Percentiles rank a stretch among this genome's conserved stretches.
Evolutionary conservation across 805 yeast species (phyloP).

Genomic region (Sugiyamaella boreocaroliniensis): DNA sequence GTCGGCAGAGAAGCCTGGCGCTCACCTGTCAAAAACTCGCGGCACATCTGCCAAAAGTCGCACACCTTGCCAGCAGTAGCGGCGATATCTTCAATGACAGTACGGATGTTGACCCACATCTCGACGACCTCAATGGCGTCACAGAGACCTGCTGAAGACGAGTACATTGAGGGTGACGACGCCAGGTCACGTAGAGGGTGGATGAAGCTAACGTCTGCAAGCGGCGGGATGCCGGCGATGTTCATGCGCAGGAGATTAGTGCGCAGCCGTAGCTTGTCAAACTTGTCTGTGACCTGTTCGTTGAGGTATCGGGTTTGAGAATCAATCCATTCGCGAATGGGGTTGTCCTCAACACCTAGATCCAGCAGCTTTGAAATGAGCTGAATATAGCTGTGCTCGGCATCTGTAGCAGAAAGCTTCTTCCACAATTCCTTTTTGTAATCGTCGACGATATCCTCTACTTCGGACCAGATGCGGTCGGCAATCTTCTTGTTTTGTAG

Average conservation of each 20-base stretch:
- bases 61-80: slow-evolving; percentile 37
- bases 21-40: slow-evolving; percentile 46
- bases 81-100: slow-evolving; percentile 38
- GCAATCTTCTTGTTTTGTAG: slow-evolving; percentile 35
- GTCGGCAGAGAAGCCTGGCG: slow-evolving; percentile 38
- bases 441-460: slow-evolving; percentile 45
- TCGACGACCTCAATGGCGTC: slow-evolving; percentile 54
- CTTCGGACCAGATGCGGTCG: slow-evolving; percentile 50
- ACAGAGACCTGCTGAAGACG: slow-evolving; percentile 21
- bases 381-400: slow-evolving; percentile 31
- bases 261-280: slow-evolving; percentile 30
- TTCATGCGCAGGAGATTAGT: slow-evolving; percentile 20
- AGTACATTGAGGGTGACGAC: slow-evolving; percentile 2
- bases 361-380: slow-evolving; percentile 51
- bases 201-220: slow-evolving; percentile 24
- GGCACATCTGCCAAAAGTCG: slow-evolving; percentile 49
- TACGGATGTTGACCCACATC: slow-evolving; percentile 49
- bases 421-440: slow-evolving; percentile 54
- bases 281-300: slow-evolving; percentile 36
- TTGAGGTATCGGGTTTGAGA: slow-evolving; percentile 41
- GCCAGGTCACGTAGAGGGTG: slow-evolving; percentile 14
- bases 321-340: slow-evolving; percentile 56
- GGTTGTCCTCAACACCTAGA: slow-evolving; percentile 57
- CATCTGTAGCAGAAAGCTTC: slow-evolving; percentile 32
- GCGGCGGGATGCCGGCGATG: slow-evolving; percentile 22